A percentile compares a stretch with the other conserved stretches of the same genome.
Conservation (phyloP, 2,329 filamentous ascomycete species). For the Capronia americana region DNA sequence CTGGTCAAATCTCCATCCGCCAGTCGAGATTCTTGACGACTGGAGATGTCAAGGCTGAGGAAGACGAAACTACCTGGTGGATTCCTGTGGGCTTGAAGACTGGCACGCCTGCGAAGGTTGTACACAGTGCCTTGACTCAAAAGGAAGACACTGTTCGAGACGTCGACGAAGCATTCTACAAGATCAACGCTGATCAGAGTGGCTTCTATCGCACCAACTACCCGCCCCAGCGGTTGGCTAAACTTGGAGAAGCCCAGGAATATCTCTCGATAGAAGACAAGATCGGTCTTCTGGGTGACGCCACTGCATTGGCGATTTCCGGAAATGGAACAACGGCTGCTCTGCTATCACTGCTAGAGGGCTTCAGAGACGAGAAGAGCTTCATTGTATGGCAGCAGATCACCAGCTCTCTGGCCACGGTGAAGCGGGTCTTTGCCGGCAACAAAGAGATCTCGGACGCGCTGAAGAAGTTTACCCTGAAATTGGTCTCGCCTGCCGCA, state of each 20-base stretch:
- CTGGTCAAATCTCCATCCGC: conserved; percentile 78
- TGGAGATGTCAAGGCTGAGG: conserved; percentile 87
- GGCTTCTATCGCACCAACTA: conserved; percentile 96
- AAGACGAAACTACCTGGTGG: conserved; percentile 95
- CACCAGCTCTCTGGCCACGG: conserved; percentile 73
- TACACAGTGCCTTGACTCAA: conserved; percentile 71
- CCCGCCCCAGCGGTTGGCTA: conserved; percentile 78
- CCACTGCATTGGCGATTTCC: conserved; percentile 84
- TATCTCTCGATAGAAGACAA: conserved; percentile 84
- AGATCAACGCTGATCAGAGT: conserved; percentile 86
- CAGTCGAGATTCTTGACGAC: conserved; percentile 91
- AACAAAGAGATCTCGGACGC: conserved; percentile 74
- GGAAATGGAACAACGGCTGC: conserved; percentile 83
- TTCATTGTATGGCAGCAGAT: conserved; percentile 92
- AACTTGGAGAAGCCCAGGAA: conserved; percentile 77
- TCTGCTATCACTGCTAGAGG: conserved; percentile 81
- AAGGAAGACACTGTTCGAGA: conserved; percentile 76
- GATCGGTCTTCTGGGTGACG: conserved; percentile 89
- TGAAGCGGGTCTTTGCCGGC: conserved; percentile 84
- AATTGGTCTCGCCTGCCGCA: conserved; percentile 75
- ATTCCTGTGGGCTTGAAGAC: conserved; percentile 86
- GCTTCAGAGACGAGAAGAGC: conserved; percentile 80
- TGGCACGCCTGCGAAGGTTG: conserved; percentile 68
- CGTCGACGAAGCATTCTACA: conserved; percentile 82
- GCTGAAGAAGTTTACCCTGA: conserved; percentile 76